A percentile compares a stretch with the other conserved stretches of the same genome.
phyloP scores from a whole-genome alignment of 2,329 filamentous ascomycete genomes.

The Allantophomopsis cytisporea region DNA sequence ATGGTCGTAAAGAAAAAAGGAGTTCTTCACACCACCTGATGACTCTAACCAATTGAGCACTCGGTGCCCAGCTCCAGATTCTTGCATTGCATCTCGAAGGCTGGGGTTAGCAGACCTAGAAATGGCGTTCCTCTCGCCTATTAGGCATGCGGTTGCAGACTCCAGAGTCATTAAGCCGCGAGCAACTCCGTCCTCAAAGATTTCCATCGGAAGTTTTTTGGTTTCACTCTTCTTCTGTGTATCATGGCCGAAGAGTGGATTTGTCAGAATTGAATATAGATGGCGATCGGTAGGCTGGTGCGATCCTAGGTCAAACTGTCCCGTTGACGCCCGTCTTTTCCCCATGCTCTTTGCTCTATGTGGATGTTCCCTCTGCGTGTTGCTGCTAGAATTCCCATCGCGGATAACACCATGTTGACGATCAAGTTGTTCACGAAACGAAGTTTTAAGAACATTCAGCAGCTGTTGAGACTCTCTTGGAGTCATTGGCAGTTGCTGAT shows the following conservation, averaged over 20 bases:
- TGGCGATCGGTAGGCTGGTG: constrained; percentile 26
- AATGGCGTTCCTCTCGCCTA: constrained; percentile 9
- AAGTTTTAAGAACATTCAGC: constrained; percentile 43
- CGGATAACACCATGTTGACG: constrained; percentile 28
- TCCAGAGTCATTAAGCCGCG: constrained; percentile 15
- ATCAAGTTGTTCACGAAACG: constrained; percentile 50
- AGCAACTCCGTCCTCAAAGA: constrained; percentile 16
- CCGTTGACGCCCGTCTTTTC: constrained; percentile 5
- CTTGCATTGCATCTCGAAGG: constrained; percentile 11
- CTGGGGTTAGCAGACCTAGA: constrained; percentile 5
- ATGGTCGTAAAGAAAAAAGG: constrained; percentile 10
- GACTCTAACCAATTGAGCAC: constrained; percentile 17
- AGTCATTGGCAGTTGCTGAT: constrained; percentile 35
- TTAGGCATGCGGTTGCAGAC: constrained; percentile 12
- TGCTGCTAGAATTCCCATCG: background rate
- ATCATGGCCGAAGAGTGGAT: constrained; percentile 26
- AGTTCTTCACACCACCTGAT: constrained; percentile 10
- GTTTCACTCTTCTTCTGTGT: background rate
- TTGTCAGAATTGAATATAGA: constrained; percentile 33
- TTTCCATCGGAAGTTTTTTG: constrained; percentile 10
- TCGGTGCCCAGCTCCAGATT: constrained; percentile 15
- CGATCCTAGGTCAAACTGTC: constrained; percentile 3
- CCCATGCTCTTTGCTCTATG: constrained; percentile 6
- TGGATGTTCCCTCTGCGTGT: background rate
- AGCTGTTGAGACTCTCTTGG: constrained; percentile 43